A percentile compares a stretch with the other conserved stretches of the same genome.
phyloP scores from a whole-genome alignment of 2,329 filamentous ascomycete species.

The Colletotrichum siamense region DNA sequence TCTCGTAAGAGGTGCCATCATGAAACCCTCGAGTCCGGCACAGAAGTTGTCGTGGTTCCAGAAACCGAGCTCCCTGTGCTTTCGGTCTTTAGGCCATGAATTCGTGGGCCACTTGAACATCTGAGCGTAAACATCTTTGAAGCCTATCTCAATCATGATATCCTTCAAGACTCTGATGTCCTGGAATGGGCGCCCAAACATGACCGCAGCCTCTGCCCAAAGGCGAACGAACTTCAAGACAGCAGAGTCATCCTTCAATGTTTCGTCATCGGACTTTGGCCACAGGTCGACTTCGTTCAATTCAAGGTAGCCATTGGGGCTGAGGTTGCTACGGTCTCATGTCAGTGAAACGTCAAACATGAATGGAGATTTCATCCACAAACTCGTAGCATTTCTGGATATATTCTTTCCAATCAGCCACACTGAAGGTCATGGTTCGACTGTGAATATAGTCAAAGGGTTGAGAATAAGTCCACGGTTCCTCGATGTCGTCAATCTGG shows the following conservation, averaged over 20 bases:
- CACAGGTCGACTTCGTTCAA: constrained; percentile 46
- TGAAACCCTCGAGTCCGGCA: constrained; percentile 36
- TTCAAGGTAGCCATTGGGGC: constrained; percentile 49
- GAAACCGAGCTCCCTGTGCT: constrained; percentile 55
- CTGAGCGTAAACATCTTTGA: constrained; percentile 54
- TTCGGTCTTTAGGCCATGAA: constrained; percentile 54
- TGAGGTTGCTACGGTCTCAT: constrained; percentile 28
- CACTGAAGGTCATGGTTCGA: constrained; percentile 40
- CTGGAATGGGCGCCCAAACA: constrained; percentile 31
- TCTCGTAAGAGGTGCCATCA: constrained; percentile 40
- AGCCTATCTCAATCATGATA: constrained; percentile 56
- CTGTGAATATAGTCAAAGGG: constrained; percentile 47
- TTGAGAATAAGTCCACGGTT: constrained; percentile 41
- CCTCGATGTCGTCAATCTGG: constrained; percentile 47
- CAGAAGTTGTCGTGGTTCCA: constrained; percentile 34
- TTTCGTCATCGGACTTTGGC: constrained; percentile 47
- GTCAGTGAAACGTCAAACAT: not conserved
- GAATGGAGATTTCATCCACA: not conserved
- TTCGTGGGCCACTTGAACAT: constrained; percentile 56
- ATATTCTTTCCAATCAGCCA: constrained; percentile 38
- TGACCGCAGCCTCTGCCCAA: constrained; percentile 32
- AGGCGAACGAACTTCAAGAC: constrained; percentile 34
- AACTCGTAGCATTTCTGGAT: constrained; percentile 40
- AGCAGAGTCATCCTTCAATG: constrained; percentile 27
- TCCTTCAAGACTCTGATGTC: constrained; percentile 33